phyloP scores from a whole-genome alignment of 2,329 filamentous ascomycete species.

The Scedosporium minutisporum region DNA sequence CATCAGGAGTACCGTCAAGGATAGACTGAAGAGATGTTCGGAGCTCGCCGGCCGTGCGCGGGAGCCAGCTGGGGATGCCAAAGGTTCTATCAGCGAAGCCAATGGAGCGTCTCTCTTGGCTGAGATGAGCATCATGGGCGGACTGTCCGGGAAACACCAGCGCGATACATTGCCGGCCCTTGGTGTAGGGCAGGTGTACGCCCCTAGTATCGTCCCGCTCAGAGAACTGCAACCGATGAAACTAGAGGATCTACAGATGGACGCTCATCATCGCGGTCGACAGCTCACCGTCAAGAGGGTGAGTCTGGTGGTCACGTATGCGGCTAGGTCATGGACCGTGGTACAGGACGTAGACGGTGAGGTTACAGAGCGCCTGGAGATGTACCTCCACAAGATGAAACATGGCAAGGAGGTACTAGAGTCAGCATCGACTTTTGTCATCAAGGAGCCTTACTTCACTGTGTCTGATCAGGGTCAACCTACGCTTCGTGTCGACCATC shows the following conservation, averaged over 20 bases:
- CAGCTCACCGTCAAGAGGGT: conserved; percentile 17
- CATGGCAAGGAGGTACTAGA: conserved; percentile 23
- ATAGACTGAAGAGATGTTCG: conserved; percentile 14
- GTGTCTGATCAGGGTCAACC: conserved; percentile 27
- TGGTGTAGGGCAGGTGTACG: conserved; percentile 16
- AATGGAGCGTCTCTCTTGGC: conserved; percentile 20
- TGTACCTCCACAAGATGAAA: conserved; percentile 24
- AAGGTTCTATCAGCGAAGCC: conserved; percentile 16
- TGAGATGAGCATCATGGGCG: conserved; percentile 18
- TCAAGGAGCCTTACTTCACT: conserved; percentile 43
- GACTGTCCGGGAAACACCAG: conserved; percentile 8
- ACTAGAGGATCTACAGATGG: conserved; percentile 16
- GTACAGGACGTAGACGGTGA: conserved; percentile 16
- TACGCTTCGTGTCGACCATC: conserved; percentile 27
- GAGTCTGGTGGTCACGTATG: conserved; percentile 15
- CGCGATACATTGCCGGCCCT: conserved; percentile 18
- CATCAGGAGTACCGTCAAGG: conserved; percentile 15
- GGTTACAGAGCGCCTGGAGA: conserved; percentile 19
- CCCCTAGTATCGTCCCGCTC: conserved; percentile 14
- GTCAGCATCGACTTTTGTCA: conserved; percentile 21
- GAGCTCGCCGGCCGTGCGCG: conserved; percentile 13
- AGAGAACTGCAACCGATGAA: conserved; percentile 15
- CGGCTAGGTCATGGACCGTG: conserved; percentile 19
- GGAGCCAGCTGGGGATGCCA: conserved; percentile 11
- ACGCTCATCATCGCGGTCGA: conserved; percentile 20